Evolutionary conservation across 257 asterid species (phyloP).

Genomic region (Gentiana macrophylla): DNA sequence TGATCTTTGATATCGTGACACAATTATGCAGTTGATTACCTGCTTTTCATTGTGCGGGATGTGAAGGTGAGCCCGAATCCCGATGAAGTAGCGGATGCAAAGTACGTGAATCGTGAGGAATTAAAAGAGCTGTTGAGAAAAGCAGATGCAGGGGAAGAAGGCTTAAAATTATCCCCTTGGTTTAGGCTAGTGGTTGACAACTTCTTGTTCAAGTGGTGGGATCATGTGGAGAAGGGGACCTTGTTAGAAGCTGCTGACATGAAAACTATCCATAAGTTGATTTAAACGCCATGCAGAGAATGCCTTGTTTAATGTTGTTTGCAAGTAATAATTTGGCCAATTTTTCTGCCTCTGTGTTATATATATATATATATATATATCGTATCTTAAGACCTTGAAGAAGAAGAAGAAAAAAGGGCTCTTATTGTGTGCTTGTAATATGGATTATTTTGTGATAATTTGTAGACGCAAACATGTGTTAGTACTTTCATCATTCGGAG

Average conservation of each 20-base stretch:
- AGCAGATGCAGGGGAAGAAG: constrained; percentile 82
- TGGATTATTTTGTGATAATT: too few species aligned
- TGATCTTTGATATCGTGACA: background rate
- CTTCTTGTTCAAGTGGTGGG: constrained; percentile 95
- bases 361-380: too few species aligned
- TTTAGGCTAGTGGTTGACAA: constrained; percentile 79
- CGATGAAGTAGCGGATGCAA: constrained; percentile 72
- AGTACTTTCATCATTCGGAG: too few species aligned
- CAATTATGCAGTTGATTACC: constrained; percentile 72
- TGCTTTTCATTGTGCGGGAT: constrained; percentile 77
- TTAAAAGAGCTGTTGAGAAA: constrained; percentile 64
- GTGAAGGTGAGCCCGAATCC: constrained; percentile 73
- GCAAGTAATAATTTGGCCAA: too few species aligned
- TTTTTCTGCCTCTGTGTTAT: too few species aligned
- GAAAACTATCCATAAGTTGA: constrained; percentile 71
- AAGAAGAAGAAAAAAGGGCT: too few species aligned
- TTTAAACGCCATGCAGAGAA: background rate
- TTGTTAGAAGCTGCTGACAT: constrained; percentile 50
- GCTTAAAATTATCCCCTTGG: constrained; percentile 84
- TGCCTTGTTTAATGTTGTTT: too few species aligned
- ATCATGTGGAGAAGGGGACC: constrained; percentile 67
- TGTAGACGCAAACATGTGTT: too few species aligned
- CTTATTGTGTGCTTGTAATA: too few species aligned
- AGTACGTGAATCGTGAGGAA: constrained; percentile 51
- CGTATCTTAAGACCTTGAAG: too few species aligned